Evolutionary conservation across 2,329 filamentous ascomycete genomes (phyloP).

Genomic region (Dothideomycetidae sp.): DNA sequence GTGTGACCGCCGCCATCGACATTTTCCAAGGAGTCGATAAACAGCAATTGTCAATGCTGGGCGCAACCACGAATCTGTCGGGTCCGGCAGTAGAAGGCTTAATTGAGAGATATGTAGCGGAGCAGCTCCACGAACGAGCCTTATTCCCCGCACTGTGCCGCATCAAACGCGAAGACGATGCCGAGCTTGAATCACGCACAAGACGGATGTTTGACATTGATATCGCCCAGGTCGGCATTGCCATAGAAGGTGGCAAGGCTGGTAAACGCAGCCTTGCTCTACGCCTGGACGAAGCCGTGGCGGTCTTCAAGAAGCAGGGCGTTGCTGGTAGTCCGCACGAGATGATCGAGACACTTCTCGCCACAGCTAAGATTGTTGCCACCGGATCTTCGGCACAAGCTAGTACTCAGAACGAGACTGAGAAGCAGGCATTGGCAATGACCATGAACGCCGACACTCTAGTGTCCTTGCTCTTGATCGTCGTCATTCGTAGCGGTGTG

Average conservation of each 20-base stretch:
- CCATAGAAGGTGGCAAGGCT: constrained; percentile 60
- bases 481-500: constrained; percentile 82
- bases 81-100: constrained; percentile 82
- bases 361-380: constrained; percentile 67
- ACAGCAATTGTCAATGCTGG: constrained; percentile 80
- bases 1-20: constrained; percentile 85
- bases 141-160: constrained; percentile 71
- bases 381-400: constrained; percentile 22
- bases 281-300: constrained; percentile 63
- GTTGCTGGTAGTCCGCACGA: constrained; percentile 68
- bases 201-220: constrained; percentile 88
- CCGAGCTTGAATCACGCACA: constrained; percentile 78
- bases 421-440: constrained; percentile 41
- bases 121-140: constrained; percentile 74
- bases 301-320: constrained; percentile 77
- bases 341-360: constrained; percentile 69
- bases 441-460: constrained; percentile 79
- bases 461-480: constrained; percentile 78
- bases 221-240: constrained; percentile 84
- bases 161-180: constrained; percentile 66
- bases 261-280: constrained; percentile 71
- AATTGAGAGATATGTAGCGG: constrained; percentile 87
- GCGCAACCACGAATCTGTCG: constrained; percentile 84
- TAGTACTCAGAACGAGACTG: constrained; percentile 24
- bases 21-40: constrained; percentile 93